Evolutionary conservation across 2,329 filamentous ascomycete genomes (phyloP).

Genomic region (Thielaviopsis ethacetica): DNA sequence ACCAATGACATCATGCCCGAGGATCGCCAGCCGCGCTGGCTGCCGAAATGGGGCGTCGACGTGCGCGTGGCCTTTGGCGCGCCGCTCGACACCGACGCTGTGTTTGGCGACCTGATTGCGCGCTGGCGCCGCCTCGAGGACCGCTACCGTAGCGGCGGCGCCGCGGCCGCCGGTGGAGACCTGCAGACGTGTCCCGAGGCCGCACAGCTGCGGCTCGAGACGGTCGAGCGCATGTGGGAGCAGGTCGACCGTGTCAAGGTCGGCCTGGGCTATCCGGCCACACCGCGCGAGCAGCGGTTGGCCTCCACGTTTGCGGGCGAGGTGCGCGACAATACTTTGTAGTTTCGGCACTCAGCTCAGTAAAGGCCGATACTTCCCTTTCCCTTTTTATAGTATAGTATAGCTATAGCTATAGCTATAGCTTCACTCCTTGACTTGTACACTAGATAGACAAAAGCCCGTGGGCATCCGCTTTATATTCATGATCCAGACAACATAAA

Average conservation of each 20-base stretch:
- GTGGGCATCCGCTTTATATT: too few species aligned
- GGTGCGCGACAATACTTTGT: constrained; percentile 9
- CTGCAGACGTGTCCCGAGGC: constrained; percentile 60
- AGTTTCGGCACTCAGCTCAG: too few species aligned
- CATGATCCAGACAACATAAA: too few species aligned
- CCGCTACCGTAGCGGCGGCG: constrained; percentile 15
- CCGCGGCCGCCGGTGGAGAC: constrained; percentile 40
- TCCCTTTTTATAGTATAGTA: too few species aligned
- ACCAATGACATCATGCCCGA: constrained; percentile 82
- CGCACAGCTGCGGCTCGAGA: constrained; percentile 53
- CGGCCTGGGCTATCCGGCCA: constrained; percentile 57
- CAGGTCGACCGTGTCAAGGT: constrained; percentile 67
- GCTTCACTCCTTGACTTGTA: too few species aligned
- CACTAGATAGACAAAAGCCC: too few species aligned
- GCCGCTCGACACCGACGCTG: constrained; percentile 51
- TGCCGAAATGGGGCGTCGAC: constrained; percentile 57
- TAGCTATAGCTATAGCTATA: too few species aligned
- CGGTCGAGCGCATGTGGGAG: constrained; percentile 59
- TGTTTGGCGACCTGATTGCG: constrained; percentile 62
- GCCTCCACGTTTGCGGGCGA: constrained; percentile 64
- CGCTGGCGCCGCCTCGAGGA: constrained; percentile 44
- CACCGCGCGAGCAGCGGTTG: constrained; percentile 59
- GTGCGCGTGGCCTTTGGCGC: constrained; percentile 68
- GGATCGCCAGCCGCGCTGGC: constrained; percentile 63
- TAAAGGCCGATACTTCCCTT: too few species aligned